Evolutionary conservation across 139 green algal species (phyloP), one percentile per base, ranked within the genome.

Genomic region (Parachlorella kessleri): DNA sequence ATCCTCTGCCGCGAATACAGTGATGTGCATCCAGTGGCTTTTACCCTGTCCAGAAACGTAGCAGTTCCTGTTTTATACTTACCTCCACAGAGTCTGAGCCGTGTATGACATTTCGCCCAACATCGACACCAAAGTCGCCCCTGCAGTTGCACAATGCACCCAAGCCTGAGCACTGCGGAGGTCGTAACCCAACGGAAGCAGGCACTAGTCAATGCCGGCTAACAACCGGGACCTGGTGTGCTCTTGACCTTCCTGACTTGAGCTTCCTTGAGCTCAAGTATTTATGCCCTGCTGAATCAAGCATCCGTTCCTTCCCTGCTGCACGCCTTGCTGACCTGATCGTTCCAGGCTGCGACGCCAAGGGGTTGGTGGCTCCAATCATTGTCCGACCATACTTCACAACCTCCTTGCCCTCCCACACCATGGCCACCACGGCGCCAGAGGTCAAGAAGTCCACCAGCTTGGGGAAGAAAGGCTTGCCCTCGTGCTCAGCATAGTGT

Each of bases 341-440:
- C 5, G 92, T 96, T 40, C 92, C 92, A 26, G 92, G 92, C 2
- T 87, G 76, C 36, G 90, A 94, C 18, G 87, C 87, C 30, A 93
- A 82, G 0, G 92, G 92, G 81, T 94, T 96, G 76, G 92, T 96
- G 21, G 87, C 90, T 4, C 92, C 92, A 79, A 96, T 96, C 86
- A 96, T 92, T n/a, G 75, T 88, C 10, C 92, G 72, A 8, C 91
- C 91, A 36, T 83, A 89, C 77, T 88, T 90, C 37, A 96, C 87
- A 2, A 91, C 85, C 28, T 90, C 88, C 73, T 89, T 89, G 66
- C 92, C 92, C 75, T 95, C 91, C 87, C 90, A 96, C 35, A 92
- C 81, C 76, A 90, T 85, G 38, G 81, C 87, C 30, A 92, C 78
- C 28, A 90, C 84, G 35, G 88, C 65, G 4, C 91, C 88, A 32